A percentile compares a stretch with the other conserved stretches of the same genome.
Conservation (phyloP, 495 filamentous ascomycete genomes). For the Hyaloscypha bicolor region DNA sequence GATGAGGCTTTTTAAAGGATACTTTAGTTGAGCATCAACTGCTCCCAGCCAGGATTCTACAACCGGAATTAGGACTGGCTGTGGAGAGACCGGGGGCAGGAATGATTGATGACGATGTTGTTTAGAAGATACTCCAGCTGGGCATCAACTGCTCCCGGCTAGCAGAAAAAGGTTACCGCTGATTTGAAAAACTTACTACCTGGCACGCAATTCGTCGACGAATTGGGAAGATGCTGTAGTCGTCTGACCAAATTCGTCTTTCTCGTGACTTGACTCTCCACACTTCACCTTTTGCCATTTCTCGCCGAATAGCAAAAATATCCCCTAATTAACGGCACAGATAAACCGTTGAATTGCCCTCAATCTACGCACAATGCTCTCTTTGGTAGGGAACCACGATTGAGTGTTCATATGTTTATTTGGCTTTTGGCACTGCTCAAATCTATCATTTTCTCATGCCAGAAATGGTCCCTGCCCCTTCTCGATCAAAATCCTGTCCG, state of each 20-base stretch:
- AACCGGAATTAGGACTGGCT: background rate
- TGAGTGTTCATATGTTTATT: constrained; percentile 10
- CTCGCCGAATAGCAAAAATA: no score
- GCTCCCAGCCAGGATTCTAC: background rate
- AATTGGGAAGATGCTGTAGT: no score
- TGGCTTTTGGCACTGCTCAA: constrained; percentile 16
- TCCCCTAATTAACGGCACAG: no score
- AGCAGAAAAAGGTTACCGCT: background rate
- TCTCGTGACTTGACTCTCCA: no score
- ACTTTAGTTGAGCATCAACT: background rate
- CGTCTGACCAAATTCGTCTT: no score
- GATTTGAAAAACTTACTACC: no score
- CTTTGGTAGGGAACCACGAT: background rate
- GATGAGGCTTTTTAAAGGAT: background rate
- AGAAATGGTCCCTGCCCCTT: background rate
- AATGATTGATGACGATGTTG: constrained; percentile 2
- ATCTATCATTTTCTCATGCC: constrained; percentile 24
- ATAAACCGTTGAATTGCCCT: no score
- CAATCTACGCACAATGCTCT: background rate
- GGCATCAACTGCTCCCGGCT: constrained; percentile 22
- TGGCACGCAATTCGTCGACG: no score
- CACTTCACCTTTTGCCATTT: no score
- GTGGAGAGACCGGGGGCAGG: background rate
- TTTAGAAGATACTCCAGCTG: constrained; percentile 18
- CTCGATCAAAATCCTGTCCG: background rate